Evolutionary conservation across 2,329 filamentous ascomycete species (phyloP).

Genomic region (Truncatella angustata): DNA sequence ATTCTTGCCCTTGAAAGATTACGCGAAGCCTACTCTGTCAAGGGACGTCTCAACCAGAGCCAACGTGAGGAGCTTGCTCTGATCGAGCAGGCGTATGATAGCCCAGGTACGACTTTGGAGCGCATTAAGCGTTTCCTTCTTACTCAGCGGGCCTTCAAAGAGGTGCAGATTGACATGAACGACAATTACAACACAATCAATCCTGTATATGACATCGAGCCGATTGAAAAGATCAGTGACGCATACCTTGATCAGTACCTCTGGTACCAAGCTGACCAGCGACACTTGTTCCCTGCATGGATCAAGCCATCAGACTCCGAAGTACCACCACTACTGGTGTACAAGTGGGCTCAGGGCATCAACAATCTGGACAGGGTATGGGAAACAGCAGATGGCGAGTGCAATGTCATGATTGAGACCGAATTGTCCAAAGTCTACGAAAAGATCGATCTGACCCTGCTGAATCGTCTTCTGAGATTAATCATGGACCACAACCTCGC

Average conservation of each 20-base stretch:
- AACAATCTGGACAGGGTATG: conserved; percentile 96
- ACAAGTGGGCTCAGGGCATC: conserved; percentile 99
- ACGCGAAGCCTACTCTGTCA: conserved; percentile 95
- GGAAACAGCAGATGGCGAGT: conserved; percentile 91
- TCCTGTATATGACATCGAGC: conserved; percentile 97
- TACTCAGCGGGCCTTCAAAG: conserved; percentile 97
- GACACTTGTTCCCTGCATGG: conserved; percentile 96
- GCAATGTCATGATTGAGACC: conserved; percentile 98
- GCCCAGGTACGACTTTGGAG: conserved; percentile 90
- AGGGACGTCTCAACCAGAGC: conserved; percentile 93
- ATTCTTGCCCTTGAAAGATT: conserved; percentile 92
- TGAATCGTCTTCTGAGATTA: conserved; percentile 87
- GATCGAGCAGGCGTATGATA: conserved; percentile 98
- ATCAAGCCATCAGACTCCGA: conserved; percentile 99
- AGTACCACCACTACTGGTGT: conserved; percentile 88
- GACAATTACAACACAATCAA: conserved; percentile 99
- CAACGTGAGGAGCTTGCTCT: conserved; percentile 95
- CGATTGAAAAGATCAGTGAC: conserved; percentile 99
- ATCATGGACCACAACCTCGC: conserved; percentile 99
- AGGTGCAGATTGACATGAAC: conserved; percentile 99
- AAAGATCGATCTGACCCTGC: conserved; percentile 94
- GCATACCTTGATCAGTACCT: conserved; percentile 98
- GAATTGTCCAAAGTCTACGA: conserved; percentile 99
- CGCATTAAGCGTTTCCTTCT: conserved; percentile 97
- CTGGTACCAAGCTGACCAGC: conserved; percentile 98